Evolutionary conservation across 768 basidiomycete genomes (phyloP).

Genomic region (Lentinus tigrinus): DNA sequence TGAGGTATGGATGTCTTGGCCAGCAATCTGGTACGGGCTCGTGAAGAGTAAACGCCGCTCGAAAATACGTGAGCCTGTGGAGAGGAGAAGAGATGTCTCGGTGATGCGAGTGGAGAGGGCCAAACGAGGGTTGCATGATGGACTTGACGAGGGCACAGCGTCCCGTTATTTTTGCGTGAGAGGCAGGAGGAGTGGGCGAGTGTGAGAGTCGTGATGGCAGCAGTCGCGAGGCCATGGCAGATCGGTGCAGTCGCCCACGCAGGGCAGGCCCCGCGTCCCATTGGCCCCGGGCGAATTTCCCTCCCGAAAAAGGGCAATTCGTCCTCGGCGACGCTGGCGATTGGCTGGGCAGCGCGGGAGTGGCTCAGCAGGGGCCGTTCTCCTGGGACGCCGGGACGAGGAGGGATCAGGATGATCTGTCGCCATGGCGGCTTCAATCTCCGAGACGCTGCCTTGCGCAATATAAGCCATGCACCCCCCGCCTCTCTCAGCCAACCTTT

Average conservation of each 20-base stretch:
- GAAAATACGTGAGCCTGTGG: neutral
- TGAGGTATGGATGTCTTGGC: neutral
- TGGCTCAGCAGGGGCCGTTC: neutral
- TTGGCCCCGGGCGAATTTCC: neutral
- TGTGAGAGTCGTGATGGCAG: slow-evolving; percentile 19
- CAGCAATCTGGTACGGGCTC: neutral
- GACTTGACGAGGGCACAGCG: slow-evolving; percentile 1
- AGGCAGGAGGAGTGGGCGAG: neutral
- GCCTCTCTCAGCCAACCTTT: slow-evolving; percentile 26
- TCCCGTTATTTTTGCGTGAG: neutral
- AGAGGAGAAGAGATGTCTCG: neutral
- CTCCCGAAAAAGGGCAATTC: neutral
- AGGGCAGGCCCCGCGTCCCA: neutral
- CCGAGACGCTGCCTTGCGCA: slow-evolving; percentile 6
- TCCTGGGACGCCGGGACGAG: neutral
- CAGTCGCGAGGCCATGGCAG: slow-evolving; percentile 13
- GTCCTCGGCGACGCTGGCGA: neutral
- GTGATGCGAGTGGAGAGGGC: slow-evolving; percentile 9
- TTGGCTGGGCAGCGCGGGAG: neutral
- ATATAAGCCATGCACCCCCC: slow-evolving; percentile 14
- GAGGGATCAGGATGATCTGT: slow-evolving; percentile 15
- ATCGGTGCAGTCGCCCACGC: neutral
- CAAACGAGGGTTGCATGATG: slow-evolving; percentile 13
- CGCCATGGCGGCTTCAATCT: slow-evolving; percentile 19
- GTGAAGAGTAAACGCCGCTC: neutral